These are phyloP conservation scores for Paraphaeosphaeria sporulosa DNA, from an alignment of 2,329 filamentous ascomycete genomes.

Conservation along the genomic window DNA sequence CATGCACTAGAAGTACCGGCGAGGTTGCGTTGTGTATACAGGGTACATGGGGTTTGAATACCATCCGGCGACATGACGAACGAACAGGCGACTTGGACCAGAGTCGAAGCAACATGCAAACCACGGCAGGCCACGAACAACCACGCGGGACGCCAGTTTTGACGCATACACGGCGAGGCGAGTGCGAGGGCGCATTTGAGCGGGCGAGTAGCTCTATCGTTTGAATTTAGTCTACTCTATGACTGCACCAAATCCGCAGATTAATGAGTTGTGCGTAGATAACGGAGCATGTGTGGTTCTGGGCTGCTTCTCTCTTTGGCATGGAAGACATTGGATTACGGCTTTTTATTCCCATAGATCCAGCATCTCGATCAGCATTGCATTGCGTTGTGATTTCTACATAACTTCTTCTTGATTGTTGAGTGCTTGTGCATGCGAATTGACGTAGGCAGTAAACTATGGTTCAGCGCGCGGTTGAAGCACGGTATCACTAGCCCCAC, in stretches of 20 bases:
- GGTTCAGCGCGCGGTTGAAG: background rate
- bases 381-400: constrained; percentile 17
- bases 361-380: constrained; percentile 27
- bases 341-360: constrained; percentile 19
- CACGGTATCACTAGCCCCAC: constrained; percentile 6
- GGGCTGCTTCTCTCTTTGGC: constrained; percentile 36
- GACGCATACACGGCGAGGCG: constrained; percentile 9
- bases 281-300: constrained; percentile 23
- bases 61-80: constrained; percentile 17
- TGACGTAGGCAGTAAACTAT: background rate
- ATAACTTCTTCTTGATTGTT: background rate
- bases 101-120: constrained; percentile 14
- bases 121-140: constrained; percentile 12
- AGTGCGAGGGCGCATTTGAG: constrained; percentile 6
- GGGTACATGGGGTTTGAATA: constrained; percentile 29
- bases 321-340: constrained; percentile 28
- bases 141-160: constrained; percentile 13
- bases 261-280: constrained; percentile 34
- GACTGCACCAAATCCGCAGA: constrained; percentile 18
- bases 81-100: constrained; percentile 12
- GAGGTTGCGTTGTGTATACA: constrained; percentile 28
- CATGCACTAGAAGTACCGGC: constrained; percentile 12
- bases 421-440: background rate
- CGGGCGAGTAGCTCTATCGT: constrained; percentile 11
- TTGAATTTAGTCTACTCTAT: constrained; percentile 14